Evolutionary conservation across 2,329 filamentous ascomycete genomes (phyloP).

Genomic region (Monascus ruber): DNA sequence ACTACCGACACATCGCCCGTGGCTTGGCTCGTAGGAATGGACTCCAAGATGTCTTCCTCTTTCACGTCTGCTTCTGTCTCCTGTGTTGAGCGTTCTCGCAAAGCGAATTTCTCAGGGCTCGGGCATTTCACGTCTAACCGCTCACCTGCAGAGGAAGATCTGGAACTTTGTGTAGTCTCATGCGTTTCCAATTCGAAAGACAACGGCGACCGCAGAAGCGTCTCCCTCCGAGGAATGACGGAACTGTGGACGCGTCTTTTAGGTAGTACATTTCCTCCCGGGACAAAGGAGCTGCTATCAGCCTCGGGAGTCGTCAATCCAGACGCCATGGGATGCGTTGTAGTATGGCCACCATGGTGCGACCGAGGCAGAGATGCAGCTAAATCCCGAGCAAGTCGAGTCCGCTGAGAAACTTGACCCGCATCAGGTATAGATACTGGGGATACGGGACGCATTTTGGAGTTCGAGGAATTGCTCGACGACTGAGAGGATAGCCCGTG

Average conservation of each 20-base stretch:
- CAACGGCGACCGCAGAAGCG: slow-evolving; percentile 19
- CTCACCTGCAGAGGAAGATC: slow-evolving; percentile 10
- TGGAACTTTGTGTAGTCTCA: slow-evolving; percentile 5
- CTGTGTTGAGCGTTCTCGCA: slow-evolving; percentile 7
- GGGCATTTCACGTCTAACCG: slow-evolving; percentile 4
- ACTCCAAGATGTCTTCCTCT: slow-evolving; percentile 5
- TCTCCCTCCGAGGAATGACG: slow-evolving; percentile 20
- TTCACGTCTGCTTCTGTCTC: slow-evolving; percentile 4
- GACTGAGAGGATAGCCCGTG: slow-evolving; percentile 14
- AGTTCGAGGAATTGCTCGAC: slow-evolving; percentile 11
- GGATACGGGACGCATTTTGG: slow-evolving; percentile 40
- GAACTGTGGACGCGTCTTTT: slow-evolving; percentile 23
- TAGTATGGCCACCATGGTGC: slow-evolving; percentile 12
- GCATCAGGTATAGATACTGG: slow-evolving; percentile 45
- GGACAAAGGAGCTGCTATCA: slow-evolving; percentile 19
- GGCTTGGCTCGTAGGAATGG: slow-evolving; percentile 12
- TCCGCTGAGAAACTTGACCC: slow-evolving; percentile 33
- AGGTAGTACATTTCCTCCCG: slow-evolving; percentile 14
- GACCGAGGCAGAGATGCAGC: slow-evolving; percentile 32
- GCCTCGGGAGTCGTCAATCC: slow-evolving; percentile 32
- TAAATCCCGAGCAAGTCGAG: slow-evolving; percentile 34
- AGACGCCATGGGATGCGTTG: slow-evolving; percentile 17
- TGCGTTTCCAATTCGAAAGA: slow-evolving; percentile 20
- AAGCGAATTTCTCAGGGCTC: slow-evolving; percentile 8
- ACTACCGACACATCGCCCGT: slow-evolving; percentile 12